Evolutionary conservation across 2,329 filamentous ascomycete genomes (phyloP).

Genomic region (Claviceps purpurea): DNA sequence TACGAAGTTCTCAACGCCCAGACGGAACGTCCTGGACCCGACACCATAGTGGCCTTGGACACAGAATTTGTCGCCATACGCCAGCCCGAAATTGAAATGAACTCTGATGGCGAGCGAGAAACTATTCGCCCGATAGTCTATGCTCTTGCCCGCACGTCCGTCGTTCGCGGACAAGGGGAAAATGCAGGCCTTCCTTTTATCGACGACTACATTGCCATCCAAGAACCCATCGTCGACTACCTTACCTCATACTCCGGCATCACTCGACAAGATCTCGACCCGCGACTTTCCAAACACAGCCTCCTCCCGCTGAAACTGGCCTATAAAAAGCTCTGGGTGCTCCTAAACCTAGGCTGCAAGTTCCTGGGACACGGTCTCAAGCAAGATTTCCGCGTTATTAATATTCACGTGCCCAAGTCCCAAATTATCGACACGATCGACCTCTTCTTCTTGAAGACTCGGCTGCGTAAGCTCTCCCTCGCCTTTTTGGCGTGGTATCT

Average conservation of each 20-base stretch:
- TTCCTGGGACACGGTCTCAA: constrained; percentile 90
- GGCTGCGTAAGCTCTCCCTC: constrained; percentile 76
- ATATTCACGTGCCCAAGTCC: constrained; percentile 81
- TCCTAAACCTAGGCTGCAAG: constrained; percentile 84
- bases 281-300: constrained; percentile 63
- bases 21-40: constrained; percentile 53
- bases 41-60: constrained; percentile 76
- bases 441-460: constrained; percentile 70
- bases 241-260: constrained; percentile 91
- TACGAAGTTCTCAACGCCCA: constrained; percentile 44
- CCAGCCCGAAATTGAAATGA: constrained; percentile 90
- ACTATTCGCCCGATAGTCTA: constrained; percentile 85
- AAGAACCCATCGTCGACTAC: constrained; percentile 88
- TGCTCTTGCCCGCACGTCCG: constrained; percentile 83
- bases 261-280: constrained; percentile 70
- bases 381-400: constrained; percentile 95
- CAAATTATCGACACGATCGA: constrained; percentile 94
- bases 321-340: constrained; percentile 96
- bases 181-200: constrained; percentile 80
- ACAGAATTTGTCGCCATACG: constrained; percentile 93
- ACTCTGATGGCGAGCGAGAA: constrained; percentile 82
- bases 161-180: constrained; percentile 67
- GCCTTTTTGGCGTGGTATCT: constrained; percentile 87
- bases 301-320: constrained; percentile 79
- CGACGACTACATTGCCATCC: constrained; percentile 90